Evolutionary conservation across 345 rosid species (phyloP).

Genomic region (Kandelia obovata): DNA sequence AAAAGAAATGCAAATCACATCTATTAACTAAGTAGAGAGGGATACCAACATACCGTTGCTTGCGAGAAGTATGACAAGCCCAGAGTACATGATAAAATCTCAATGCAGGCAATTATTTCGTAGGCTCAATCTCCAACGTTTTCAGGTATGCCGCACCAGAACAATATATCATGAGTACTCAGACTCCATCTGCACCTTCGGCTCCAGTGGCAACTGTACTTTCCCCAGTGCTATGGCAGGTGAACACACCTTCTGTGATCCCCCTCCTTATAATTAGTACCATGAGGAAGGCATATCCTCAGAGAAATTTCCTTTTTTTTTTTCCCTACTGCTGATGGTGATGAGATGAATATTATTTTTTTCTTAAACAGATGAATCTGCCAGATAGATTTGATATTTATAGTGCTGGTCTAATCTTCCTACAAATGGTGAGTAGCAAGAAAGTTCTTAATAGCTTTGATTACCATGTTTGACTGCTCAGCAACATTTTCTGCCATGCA

Average conservation of each 20-base stretch:
- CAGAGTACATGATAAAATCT: no score
- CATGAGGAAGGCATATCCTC: conserved; percentile 13
- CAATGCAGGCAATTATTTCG: no score
- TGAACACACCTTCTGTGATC: conserved; percentile 13
- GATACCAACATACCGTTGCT: no score
- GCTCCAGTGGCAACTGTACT: conserved; percentile 97
- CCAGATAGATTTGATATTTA: conserved; percentile 96
- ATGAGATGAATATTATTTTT: conserved; percentile 1
- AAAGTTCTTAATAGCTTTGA: conserved; percentile 1
- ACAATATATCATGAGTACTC: conserved; percentile 99
- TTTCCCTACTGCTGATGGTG: not conserved
- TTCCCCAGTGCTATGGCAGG: conserved; percentile 99
- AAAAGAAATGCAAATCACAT: no score
- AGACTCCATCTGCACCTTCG: conserved; percentile 97
- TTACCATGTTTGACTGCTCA: not conserved
- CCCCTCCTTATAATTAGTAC: conserved; percentile 4
- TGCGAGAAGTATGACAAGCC: no score
- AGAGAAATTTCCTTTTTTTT: not conserved
- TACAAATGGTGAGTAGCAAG: conserved; percentile 73
- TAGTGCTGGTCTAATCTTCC: conserved; percentile 84
- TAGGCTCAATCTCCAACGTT: no score
- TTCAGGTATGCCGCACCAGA: conserved; percentile 93
- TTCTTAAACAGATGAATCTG: conserved; percentile 69
- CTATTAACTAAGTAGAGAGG: no score
- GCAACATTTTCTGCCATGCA: not conserved